Evolutionary conservation across 176 grass and related monocot species (phyloP).

Genomic region (Juncus effusus): DNA sequence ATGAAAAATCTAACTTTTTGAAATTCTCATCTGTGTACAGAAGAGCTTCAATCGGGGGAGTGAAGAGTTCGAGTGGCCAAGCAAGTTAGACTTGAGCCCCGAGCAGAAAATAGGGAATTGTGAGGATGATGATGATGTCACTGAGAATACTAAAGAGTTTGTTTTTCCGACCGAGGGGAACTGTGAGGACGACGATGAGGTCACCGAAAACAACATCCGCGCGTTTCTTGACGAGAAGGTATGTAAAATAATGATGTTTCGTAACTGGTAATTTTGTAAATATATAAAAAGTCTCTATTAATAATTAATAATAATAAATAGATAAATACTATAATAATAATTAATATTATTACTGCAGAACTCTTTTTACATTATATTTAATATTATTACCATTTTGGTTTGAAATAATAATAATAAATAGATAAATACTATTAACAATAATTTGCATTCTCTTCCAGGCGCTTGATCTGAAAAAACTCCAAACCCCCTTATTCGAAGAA

Average conservation of each 20-base stretch:
- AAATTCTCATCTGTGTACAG: slow-evolving; percentile 5
- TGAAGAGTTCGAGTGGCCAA: slow-evolving; percentile 66
- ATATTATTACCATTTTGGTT: too few species aligned
- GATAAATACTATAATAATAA: too few species aligned
- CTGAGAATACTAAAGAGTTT: slow-evolving; percentile 61
- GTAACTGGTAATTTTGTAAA: not conserved
- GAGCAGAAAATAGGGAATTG: slow-evolving; percentile 32
- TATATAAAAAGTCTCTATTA: not conserved
- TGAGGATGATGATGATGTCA: slow-evolving; percentile 72
- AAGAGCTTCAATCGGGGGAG: slow-evolving; percentile 80
- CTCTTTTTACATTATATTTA: too few species aligned
- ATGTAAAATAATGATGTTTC: slow-evolving; percentile 10
- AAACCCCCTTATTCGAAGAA: slow-evolving; percentile 81
- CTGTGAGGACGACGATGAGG: slow-evolving; percentile 68
- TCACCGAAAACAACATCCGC: slow-evolving; percentile 75
- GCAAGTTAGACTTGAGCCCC: slow-evolving; percentile 42
- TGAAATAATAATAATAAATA: too few species aligned
- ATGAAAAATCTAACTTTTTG: too few species aligned
- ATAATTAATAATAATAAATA: not conserved
- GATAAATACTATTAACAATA: slow-evolving; percentile 1
- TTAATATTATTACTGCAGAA: too few species aligned
- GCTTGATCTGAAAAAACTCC: slow-evolving; percentile 86
- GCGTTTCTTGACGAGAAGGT: slow-evolving; percentile 80
- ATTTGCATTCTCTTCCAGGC: slow-evolving; percentile 34
- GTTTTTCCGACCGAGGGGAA: slow-evolving; percentile 36